Evolutionary conservation across 192 early-diverging fungal genomes (phyloP).

Genomic region (Anaeromyces robustus): DNA sequence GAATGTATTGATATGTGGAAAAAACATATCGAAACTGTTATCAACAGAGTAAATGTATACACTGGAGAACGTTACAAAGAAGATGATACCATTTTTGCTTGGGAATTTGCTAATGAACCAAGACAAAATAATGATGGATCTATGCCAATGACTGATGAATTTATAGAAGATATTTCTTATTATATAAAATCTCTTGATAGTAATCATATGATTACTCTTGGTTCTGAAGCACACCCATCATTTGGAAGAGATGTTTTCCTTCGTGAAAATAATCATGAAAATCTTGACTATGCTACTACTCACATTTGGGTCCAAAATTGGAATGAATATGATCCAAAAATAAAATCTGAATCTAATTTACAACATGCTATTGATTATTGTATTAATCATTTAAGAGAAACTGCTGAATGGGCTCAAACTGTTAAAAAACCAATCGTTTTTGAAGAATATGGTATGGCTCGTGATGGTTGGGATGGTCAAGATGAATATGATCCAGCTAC

Average conservation of each 20-base stretch:
- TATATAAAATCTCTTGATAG: slow-evolving; percentile 25
- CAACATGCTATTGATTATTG: slow-evolving; percentile 19
- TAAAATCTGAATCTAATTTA: slow-evolving; percentile 15
- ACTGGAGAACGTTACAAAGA: slow-evolving; percentile 28
- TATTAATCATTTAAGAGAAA: slow-evolving; percentile 16
- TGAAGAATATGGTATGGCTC: slow-evolving; percentile 41
- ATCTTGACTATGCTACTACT: slow-evolving; percentile 31
- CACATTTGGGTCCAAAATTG: slow-evolving; percentile 33
- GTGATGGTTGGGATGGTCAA: slow-evolving; percentile 19
- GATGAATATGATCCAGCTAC: slow-evolving; percentile 27
- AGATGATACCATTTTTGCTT: slow-evolving; percentile 46
- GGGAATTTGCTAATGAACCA: slow-evolving; percentile 60
- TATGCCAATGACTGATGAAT: slow-evolving; percentile 18
- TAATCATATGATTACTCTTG: slow-evolving; percentile 39
- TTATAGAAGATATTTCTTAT: slow-evolving; percentile 21
- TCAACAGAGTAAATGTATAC: slow-evolving; percentile 23
- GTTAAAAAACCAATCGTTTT: slow-evolving; percentile 31
- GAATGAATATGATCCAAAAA: slow-evolving; percentile 34
- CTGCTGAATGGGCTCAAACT: slow-evolving; percentile 25
- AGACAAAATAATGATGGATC: not conserved
- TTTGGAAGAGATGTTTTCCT: slow-evolving; percentile 25
- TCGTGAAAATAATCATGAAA: slow-evolving; percentile 19
- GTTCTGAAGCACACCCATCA: slow-evolving; percentile 40
- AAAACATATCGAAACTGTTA: slow-evolving; percentile 21
- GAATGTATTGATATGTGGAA: slow-evolving; percentile 13